Base-by-base conservation (phyloP, 2,329 filamentous ascomycete genomes). In the Tolypocladium cylindrosporum region DNA sequence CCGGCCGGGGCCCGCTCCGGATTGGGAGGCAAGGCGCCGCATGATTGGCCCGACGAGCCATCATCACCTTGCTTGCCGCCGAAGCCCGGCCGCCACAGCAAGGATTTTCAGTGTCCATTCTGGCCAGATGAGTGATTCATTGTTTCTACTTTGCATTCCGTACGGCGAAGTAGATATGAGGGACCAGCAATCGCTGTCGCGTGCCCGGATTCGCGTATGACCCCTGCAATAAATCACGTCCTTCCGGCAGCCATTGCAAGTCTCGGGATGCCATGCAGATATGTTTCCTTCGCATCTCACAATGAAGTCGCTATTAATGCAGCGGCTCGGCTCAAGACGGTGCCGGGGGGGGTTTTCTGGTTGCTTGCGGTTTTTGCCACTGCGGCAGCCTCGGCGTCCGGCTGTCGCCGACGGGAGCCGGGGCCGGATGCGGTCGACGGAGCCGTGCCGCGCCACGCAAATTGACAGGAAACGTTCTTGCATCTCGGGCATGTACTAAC, bases 1-100 rank as follows among this genome's bases (percentile, higher is more conserved):
- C 59, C 61, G 63, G 60, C 54, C 58, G 57, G 62, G 56, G 34
- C 57, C 61, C 59, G 45, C 56, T 55, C 56, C 57, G 52, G 55
- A 58, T 41, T 14, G 36, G 41, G 24, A 31, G 43, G 19, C 53
- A 51, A 52, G 55, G 55, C 13, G 34, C 48, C 13, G 37, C 50
- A 24, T 40, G 54, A 55, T 55, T 48, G 54, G 54, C 27, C 24
- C 24, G 24, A 55, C 21, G 19, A 31, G 53, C 27, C 19, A 27
- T 41, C 24, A 13, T 31, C 16, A 6, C 27, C 5, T 36, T 34
- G 16, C 48, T 7, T 42, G 19, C 43, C 14, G 6, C 53, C 53
- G 53, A 55, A 55, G 8, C 16, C 53, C 53, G 53, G 14, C 10
- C 39, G 19, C 31, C 48, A 10, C 27, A 6, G 16, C 48, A 11